These are phyloP conservation scores for Cerioporus squamosus DNA, from an alignment of 1,284 basidiomycete genomes.

Conservation along the genomic window DNA sequence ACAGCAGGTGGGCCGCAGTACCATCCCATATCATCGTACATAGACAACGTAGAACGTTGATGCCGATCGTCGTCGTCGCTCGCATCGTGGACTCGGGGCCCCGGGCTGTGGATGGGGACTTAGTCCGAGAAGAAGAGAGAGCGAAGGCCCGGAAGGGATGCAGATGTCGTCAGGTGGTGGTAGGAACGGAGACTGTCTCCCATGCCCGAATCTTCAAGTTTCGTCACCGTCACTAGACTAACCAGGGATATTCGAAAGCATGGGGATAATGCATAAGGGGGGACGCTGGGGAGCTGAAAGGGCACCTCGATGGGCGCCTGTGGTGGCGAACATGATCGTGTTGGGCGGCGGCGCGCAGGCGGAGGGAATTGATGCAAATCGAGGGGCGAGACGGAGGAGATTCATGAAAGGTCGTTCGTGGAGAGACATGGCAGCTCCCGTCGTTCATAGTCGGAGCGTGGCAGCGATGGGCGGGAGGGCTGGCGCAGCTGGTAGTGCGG, in stretches of 20 bases:
- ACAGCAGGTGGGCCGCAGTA: no score
- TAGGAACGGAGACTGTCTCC: conserved; percentile 69
- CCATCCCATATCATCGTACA: conserved; percentile 29
- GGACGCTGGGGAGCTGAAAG: conserved; percentile 35
- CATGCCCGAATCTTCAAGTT: conserved; percentile 77
- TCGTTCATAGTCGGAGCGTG: no score
- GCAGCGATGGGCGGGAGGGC: no score
- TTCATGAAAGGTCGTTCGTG: no score
- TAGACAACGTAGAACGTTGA: conserved; percentile 28
- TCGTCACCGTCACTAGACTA: conserved; percentile 67
- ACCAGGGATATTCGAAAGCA: conserved; percentile 52
- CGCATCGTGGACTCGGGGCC: conserved; percentile 30
- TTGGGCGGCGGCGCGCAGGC: conserved; percentile 22
- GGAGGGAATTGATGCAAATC: conserved; percentile 30
- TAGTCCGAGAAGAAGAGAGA: conserved; percentile 37
- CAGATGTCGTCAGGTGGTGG: conserved; percentile 58
- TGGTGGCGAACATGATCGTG: conserved; percentile 26
- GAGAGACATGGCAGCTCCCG: no score
- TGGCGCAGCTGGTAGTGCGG: no score
- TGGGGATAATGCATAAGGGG: conserved; percentile 25
- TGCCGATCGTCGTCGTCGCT: conserved; percentile 43
- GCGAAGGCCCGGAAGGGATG: conserved; percentile 44
- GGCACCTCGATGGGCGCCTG: conserved; percentile 20
- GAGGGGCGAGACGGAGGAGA: conserved; percentile 20
- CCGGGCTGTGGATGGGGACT: conserved; percentile 34